Base-by-base conservation (phyloP, 2,329 filamentous ascomycete genomes). In the Colletotrichum noveboracense region DNA sequence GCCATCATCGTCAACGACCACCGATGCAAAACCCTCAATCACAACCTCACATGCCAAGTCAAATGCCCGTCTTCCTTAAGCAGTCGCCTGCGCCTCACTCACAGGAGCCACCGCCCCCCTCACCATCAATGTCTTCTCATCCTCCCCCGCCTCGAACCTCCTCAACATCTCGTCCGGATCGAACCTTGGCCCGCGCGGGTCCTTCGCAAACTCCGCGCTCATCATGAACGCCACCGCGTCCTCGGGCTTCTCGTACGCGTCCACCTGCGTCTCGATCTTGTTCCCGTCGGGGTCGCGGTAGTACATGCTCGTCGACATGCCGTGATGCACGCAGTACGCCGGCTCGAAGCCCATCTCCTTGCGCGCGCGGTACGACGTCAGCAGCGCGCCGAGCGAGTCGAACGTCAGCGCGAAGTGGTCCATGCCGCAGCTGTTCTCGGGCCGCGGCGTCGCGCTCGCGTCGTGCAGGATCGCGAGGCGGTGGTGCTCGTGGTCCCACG, bases 221-320 rank as follows among this genome's bases (percentile, higher is more conserved):
- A 16, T 62, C 86, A 90, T 87, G 76, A 83, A 89, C 12, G 74
- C 80, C 1, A 77, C 83, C 0, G 85, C 84, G 38, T 87, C 87
- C 28, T 83, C 82, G 2, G 72, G 72, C 0, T 80, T 83, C 7
- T 83, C 82, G 67, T 87, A 87, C 65, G 85, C 86, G 71, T 88
- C 86, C 4, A 88, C 85, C 77, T 89, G 87, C 6, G 83, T 85
- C 80, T 89, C 88, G 34, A 89, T 68, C 77, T 81, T 76, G 79
- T 89, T 89, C 14, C 87, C 86, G 78, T 90, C 87, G 7, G 87
- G 88, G 78, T 89, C 88, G 9, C 76, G 73, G 78, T 89, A 89
- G 79, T 89, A 89, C 52, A 89, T 85, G 77, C 83, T 86, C 0
- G 83, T 87, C 3, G 85, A 89, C 3, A 83, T 82, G 5, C 88